phyloP scores from a whole-genome alignment of 768 basidiomycete species.

The Sarcodon sp. region DNA sequence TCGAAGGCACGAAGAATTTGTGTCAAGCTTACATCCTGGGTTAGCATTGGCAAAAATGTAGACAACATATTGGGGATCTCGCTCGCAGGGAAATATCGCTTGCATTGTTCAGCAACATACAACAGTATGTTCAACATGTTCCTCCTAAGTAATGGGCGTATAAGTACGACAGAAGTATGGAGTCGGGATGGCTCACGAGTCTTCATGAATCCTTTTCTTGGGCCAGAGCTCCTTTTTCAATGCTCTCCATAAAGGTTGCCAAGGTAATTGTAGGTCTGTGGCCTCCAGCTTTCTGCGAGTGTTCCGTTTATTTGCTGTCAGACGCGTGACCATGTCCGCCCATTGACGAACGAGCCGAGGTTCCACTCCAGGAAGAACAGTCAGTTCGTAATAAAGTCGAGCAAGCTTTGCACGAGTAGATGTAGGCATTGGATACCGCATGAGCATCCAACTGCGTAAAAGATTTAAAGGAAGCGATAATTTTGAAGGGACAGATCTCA shows the following conservation, averaged over 20 bases:
- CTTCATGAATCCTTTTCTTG: constrained; percentile 47
- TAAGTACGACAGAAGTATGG: background rate
- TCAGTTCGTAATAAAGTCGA: constrained; percentile 68
- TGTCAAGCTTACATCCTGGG: constrained; percentile 42
- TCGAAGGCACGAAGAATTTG: constrained; percentile 2
- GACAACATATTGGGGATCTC: constrained; percentile 64
- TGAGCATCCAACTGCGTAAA: constrained; percentile 53
- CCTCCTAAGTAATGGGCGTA: constrained; percentile 23
- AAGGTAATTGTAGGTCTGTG: constrained; percentile 54
- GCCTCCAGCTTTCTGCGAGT: constrained; percentile 53
- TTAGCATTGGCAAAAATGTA: constrained; percentile 58
- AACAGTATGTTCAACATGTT: constrained; percentile 61
- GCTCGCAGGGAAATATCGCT: constrained; percentile 49
- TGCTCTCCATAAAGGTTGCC: constrained; percentile 66
- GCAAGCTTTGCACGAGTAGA: constrained; percentile 61
- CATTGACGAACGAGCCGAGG: constrained; percentile 58
- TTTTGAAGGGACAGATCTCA: background rate
- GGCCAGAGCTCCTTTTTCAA: constrained; percentile 68
- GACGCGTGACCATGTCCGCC: constrained; percentile 67
- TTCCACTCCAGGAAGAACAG: constrained; percentile 64
- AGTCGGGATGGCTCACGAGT: constrained; percentile 26
- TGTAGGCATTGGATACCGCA: constrained; percentile 69
- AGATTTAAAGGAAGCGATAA: background rate
- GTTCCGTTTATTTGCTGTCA: constrained; percentile 56
- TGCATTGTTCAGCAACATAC: constrained; percentile 62